Conservation (phyloP, 345 rosid species). For the Draba incana region DNA sequence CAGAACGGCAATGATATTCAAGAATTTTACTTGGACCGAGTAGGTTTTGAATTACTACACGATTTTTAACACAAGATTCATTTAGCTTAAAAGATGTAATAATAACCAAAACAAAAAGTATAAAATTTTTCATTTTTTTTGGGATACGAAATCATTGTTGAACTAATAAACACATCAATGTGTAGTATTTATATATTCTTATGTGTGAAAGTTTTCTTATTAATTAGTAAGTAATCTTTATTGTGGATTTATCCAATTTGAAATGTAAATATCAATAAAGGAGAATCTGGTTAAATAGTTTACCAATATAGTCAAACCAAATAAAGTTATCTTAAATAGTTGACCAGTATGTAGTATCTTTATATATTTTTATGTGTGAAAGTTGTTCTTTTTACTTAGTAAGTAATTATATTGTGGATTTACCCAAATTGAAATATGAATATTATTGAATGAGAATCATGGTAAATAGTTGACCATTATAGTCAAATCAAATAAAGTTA, state of each 20-base stretch:
- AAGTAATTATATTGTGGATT: too few species aligned
- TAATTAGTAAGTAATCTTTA: too few species aligned
- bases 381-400: too few species aligned
- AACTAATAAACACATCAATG: not conserved
- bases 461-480: too few species aligned
- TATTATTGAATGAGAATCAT: too few species aligned
- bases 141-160: not conserved
- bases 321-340: constrained; percentile 7
- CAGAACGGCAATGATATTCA: not conserved
- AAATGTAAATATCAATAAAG: too few species aligned
- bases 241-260: too few species aligned
- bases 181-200: not conserved
- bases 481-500: too few species aligned
- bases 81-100: not conserved
- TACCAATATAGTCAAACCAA: too few species aligned
- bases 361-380: too few species aligned
- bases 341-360: constrained; percentile 4
- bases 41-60: not conserved
- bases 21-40: not conserved
- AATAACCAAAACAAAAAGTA: not conserved
- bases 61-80: not conserved
- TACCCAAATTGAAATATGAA: too few species aligned
- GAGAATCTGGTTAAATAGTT: too few species aligned
- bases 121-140: not conserved
- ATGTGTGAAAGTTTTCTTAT: not conserved